phyloP scores from a whole-genome alignment of 2,329 filamentous ascomycete species.

The Saccharata proteae region DNA sequence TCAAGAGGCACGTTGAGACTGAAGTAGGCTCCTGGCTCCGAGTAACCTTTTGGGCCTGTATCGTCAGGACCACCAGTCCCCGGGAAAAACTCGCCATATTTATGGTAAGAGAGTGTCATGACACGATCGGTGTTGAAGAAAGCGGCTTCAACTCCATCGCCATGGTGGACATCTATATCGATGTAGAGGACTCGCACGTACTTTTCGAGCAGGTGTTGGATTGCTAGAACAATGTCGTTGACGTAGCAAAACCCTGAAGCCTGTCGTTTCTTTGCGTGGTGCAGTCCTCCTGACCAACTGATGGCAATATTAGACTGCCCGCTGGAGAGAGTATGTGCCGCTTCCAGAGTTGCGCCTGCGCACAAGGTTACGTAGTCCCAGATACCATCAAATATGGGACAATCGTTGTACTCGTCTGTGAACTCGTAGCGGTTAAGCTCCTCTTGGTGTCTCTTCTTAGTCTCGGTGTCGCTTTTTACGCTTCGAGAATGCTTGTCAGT shows the following conservation, averaged over 20 bases:
- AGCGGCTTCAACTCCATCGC: slow-evolving; percentile 81
- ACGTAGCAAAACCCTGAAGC: slow-evolving; percentile 97
- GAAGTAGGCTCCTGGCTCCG: slow-evolving; percentile 80
- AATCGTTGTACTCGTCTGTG: slow-evolving; percentile 60
- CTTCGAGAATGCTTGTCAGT: slow-evolving; percentile 9
- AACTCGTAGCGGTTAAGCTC: slow-evolving; percentile 61
- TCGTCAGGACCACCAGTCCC: slow-evolving; percentile 80
- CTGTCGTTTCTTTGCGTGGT: slow-evolving; percentile 90
- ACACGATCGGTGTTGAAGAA: slow-evolving; percentile 84
- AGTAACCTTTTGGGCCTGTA: slow-evolving; percentile 69
- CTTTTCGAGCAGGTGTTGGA: slow-evolving; percentile 72
- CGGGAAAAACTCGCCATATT: slow-evolving; percentile 91
- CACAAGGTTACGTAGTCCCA: slow-evolving; percentile 94
- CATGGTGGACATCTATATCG: slow-evolving; percentile 86
- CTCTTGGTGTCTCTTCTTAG: slow-evolving; percentile 21
- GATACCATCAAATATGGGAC: slow-evolving; percentile 89
- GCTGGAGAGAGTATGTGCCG: slow-evolving; percentile 76
- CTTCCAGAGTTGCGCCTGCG: slow-evolving; percentile 79
- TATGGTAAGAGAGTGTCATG: slow-evolving; percentile 92
- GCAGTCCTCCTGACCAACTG: slow-evolving; percentile 92
- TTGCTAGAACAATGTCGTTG: slow-evolving; percentile 93
- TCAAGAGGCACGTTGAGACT: slow-evolving; percentile 82
- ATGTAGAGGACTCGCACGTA: slow-evolving; percentile 86
- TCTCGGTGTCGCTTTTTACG: slow-evolving; percentile 26
- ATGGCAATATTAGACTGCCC: slow-evolving; percentile 89